A percentile compares a stretch with the other conserved stretches of the same genome.
Conservation (phyloP, 441 rosid species). For the Croton setiger region DNA sequence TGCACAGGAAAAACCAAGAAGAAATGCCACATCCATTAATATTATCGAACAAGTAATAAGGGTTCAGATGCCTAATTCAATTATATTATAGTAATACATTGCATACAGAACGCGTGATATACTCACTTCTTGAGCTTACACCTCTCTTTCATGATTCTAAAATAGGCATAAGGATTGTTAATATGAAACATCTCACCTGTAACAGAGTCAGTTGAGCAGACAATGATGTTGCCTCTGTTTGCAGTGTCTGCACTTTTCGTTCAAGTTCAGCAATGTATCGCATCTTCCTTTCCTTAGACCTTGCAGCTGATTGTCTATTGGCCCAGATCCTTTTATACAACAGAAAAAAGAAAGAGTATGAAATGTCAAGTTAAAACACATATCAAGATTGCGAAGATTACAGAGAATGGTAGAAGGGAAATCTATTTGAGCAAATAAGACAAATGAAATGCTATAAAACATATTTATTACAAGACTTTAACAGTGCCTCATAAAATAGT, state of each 20-base stretch:
- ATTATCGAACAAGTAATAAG: constrained; percentile 1
- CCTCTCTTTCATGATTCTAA: neutral
- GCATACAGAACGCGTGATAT: neutral
- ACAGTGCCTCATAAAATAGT: neutral
- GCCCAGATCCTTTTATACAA: constrained; percentile 81
- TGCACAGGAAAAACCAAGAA: constrained; percentile 30
- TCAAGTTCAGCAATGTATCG: constrained; percentile 97
- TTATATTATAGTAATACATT: no score
- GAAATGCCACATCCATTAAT: constrained; percentile 10
- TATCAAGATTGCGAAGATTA: neutral
- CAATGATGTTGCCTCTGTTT: constrained; percentile 92
- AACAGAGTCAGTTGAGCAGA: constrained; percentile 90
- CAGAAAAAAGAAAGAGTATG: constrained; percentile 12
- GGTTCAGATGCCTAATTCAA: no score
- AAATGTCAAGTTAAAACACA: constrained; percentile 1
- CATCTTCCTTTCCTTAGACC: constrained; percentile 99
- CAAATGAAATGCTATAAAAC: neutral
- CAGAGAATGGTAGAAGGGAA: neutral
- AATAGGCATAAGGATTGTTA: neutral
- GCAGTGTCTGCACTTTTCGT: constrained; percentile 93
- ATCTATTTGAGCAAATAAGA: no score
- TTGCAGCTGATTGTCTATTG: constrained; percentile 97
- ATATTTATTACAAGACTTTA: neutral
- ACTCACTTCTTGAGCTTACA: neutral
- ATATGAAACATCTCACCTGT: constrained; percentile 50